phyloP scores from a whole-genome alignment of 352 stramenopile species.

The Globisporangium viniferum region DNA sequence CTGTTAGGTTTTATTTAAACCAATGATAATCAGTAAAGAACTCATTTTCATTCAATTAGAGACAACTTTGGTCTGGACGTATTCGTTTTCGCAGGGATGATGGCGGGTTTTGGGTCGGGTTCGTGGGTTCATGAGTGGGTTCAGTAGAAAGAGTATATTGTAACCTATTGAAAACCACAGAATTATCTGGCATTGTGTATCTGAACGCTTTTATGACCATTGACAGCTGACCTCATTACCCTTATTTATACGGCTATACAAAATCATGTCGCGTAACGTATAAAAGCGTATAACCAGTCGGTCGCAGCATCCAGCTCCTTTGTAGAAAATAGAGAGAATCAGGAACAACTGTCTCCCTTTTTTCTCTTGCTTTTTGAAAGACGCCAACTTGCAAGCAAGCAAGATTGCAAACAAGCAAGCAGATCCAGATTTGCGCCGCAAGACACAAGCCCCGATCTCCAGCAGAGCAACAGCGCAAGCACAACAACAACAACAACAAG shows the following conservation, averaged over 20 bases:
- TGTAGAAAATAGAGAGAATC: not conserved
- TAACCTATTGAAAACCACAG: no score
- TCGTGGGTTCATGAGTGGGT: not conserved
- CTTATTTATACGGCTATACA: no score
- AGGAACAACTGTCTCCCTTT: conserved; percentile 1
- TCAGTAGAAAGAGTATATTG: not conserved
- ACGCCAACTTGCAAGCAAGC: no score
- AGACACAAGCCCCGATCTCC: not conserved
- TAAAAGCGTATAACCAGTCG: no score
- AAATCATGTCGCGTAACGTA: no score
- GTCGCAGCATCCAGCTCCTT: no score
- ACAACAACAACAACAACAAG: not conserved
- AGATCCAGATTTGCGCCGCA: conserved; percentile 8
- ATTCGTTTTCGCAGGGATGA: not conserved
- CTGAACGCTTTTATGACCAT: no score
- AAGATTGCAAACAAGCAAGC: not conserved
- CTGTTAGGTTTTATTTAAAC: not conserved
- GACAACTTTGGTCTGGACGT: not conserved
- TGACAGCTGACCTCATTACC: no score
- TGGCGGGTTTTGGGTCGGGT: no score
- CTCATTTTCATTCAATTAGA: not conserved
- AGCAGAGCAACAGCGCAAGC: not conserved
- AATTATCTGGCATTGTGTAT: no score
- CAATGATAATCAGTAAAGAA: not conserved
- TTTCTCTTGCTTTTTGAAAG: not conserved